Percentiles rank a stretch among this genome's conserved stretches.
Evolutionary conservation across 371 early-diverging fungal genomes (phyloP).

Genomic region (Homolaphlyctis polyrhiza): DNA sequence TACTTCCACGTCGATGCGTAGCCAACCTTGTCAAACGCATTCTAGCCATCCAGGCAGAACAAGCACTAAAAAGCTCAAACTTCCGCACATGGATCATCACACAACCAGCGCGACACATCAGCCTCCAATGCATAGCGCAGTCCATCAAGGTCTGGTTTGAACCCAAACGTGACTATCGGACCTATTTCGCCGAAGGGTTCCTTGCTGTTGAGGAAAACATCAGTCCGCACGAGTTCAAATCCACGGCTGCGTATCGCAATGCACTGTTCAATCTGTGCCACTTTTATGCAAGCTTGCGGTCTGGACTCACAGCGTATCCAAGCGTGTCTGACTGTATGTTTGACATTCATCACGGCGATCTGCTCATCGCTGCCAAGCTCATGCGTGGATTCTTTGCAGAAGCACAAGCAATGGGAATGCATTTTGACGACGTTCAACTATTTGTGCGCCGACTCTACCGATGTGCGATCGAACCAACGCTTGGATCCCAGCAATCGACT

Average conservation of each 20-base stretch:
- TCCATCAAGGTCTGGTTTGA: not conserved
- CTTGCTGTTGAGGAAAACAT: slow-evolving; percentile 13
- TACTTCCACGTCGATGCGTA: not conserved
- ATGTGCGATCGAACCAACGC: not conserved
- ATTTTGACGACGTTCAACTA: not conserved
- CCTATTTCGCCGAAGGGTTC: slow-evolving; percentile 2
- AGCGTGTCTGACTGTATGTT: not conserved
- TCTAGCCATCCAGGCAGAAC: not conserved
- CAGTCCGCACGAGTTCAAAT: slow-evolving; percentile 16
- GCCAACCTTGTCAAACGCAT: too few species aligned
- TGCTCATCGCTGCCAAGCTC: not conserved
- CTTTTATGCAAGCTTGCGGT: not conserved
- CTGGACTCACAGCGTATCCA: not conserved
- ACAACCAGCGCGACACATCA: not conserved
- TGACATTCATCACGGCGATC: not conserved
- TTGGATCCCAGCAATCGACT: not conserved
- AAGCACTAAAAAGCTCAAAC: not conserved
- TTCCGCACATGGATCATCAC: slow-evolving; percentile 13
- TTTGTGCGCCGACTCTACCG: not conserved
- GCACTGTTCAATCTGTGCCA: slow-evolving; percentile 7
- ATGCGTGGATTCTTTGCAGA: not conserved
- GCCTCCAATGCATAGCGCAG: not conserved
- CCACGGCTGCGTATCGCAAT: slow-evolving; percentile 8
- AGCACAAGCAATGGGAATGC: not conserved
- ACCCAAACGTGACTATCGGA: not conserved